Percentiles rank a stretch among this genome's conserved stretches.
These are phyloP conservation scores for Aspergillus neoniger DNA, from an alignment of 2,329 filamentous ascomycete species.

Conservation along the genomic window DNA sequence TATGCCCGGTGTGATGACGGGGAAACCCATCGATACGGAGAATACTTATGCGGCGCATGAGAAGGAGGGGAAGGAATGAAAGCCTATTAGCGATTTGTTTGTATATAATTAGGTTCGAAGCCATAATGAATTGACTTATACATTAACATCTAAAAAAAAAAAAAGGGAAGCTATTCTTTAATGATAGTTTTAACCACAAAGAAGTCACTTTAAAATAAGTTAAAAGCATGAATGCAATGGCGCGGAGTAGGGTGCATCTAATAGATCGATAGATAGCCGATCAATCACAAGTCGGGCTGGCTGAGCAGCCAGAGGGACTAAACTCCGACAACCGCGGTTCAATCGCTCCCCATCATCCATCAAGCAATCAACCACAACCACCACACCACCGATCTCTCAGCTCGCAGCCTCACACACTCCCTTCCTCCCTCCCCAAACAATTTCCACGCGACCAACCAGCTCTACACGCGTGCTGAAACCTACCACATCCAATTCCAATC, in stretches of 20 bases:
- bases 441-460: background rate
- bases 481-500: background rate
- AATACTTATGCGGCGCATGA: slow-evolving; percentile 25
- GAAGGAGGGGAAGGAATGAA: slow-evolving; percentile 12
- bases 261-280: background rate
- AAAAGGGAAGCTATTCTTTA: too few species aligned
- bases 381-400: background rate
- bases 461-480: background rate
- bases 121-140: background rate
- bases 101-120: background rate
- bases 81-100: background rate
- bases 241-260: background rate
- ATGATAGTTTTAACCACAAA: too few species aligned
- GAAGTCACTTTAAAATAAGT: too few species aligned
- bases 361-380: slow-evolving; percentile 12
- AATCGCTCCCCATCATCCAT: slow-evolving; percentile 14
- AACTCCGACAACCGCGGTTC: slow-evolving; percentile 34
- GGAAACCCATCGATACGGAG: slow-evolving; percentile 36
- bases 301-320: background rate
- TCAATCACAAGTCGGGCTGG: too few species aligned
- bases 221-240: too few species aligned
- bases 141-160: too few species aligned
- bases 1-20: slow-evolving; percentile 35
- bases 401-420: background rate
- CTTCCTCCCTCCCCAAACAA: background rate